Evolutionary conservation across 768 basidiomycete species (phyloP), one percentile per base, ranked within the genome.

Genomic region (Clathrus columnatus): DNA sequence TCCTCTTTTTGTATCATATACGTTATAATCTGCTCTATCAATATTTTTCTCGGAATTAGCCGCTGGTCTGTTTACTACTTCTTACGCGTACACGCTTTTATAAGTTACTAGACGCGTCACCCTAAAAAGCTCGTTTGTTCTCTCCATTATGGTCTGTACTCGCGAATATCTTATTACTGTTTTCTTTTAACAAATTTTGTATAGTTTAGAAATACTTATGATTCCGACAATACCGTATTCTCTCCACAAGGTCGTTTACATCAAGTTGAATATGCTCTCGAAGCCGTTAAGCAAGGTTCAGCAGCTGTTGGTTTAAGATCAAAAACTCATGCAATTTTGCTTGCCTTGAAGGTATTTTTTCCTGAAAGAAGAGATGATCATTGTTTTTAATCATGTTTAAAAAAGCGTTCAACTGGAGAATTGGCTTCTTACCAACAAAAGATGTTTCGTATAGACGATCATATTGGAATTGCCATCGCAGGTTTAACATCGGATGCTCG

Each of bases 391-490:
- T 16, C 47, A 41, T 44, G n/a, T 49, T 24, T n/a, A 51, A 16
- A 27, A 5, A 62, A 99, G 96, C 82, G 95, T 70, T 98, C 96
- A 26, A 94, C 92, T 14, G 96, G 96, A 58, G 95, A 98, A 69
- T 80, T 99, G 51, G 94, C 96, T 16, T 91, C 91, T n/a, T 98
- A 98, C 77, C 96, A 99, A 68, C 94, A 98, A 75, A 98, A 99
- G 80, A 89, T 98, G 86, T 96, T 95, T 71, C 81, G 93, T 65
- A 95, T 99, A 83, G 96, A 99, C 67, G 93, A 98, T 70, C 96
- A 99, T 73, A 85, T 96, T 62, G 96, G 96, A n/a, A 92, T 99
- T 65, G 95, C 94, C 48, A 98, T 99, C 68, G 96, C 96, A 50
- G 96, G 96, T n/a, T 74, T 99, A 59, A 99, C 96, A 7, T 93